Percentiles rank a stretch among this genome's conserved stretches.
These are phyloP conservation scores for Pezicula neosporulosa DNA, from an alignment of 2,329 filamentous ascomycete genomes.

Conservation along the genomic window DNA sequence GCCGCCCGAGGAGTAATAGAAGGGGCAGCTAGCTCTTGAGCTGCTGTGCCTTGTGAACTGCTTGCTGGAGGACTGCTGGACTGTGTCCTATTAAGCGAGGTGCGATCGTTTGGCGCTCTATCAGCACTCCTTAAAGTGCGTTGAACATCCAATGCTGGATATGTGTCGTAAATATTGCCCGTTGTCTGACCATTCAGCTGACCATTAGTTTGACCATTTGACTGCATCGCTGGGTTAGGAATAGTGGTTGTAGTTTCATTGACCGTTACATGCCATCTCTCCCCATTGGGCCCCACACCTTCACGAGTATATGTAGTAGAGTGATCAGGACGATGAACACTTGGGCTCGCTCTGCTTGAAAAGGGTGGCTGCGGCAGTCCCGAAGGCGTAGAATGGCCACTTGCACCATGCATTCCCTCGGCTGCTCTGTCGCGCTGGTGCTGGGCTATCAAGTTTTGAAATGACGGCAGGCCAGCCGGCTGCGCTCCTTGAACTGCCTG, in stretches of 20 bases:
- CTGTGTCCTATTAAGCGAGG: constrained; percentile 14
- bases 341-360: constrained; percentile 23
- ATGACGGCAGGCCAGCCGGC: neutral
- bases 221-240: constrained; percentile 11
- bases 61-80: constrained; percentile 8
- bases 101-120: constrained; percentile 11
- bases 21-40: constrained; percentile 4
- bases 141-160: constrained; percentile 22
- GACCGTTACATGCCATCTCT: constrained; percentile 48
- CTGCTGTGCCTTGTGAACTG: neutral
- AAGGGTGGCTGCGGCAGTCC: constrained; percentile 20
- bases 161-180: neutral
- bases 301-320: constrained; percentile 45
- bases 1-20: constrained; percentile 1
- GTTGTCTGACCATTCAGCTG: constrained; percentile 5
- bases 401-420: constrained; percentile 17
- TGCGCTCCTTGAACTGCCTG: neutral
- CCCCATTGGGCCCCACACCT: constrained; percentile 45
- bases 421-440: constrained; percentile 22
- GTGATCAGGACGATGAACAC: constrained; percentile 29
- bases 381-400: constrained; percentile 6
- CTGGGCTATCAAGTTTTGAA: constrained; percentile 27
- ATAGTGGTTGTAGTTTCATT: constrained; percentile 38
- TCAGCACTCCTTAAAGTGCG: constrained; percentile 21
- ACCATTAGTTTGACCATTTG: neutral